phyloP scores from a whole-genome alignment of 306 rosid species.

The Lupinus albus region DNA sequence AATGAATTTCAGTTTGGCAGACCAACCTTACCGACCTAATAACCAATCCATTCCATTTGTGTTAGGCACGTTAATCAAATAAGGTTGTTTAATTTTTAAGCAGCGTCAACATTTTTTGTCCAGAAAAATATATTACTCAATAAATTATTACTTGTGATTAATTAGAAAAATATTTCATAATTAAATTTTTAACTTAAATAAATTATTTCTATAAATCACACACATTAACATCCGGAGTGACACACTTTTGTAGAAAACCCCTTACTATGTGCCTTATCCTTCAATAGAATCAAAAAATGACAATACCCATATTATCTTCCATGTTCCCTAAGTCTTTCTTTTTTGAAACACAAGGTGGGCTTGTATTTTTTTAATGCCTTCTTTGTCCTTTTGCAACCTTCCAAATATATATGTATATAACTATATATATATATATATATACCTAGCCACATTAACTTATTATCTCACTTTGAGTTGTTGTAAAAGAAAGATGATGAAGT shows the following conservation, averaged over 20 bases:
- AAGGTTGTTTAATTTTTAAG: background rate
- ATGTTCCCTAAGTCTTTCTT: constrained; percentile 35
- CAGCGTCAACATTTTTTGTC: no score
- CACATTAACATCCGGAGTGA: no score
- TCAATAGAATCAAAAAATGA: constrained; percentile 47
- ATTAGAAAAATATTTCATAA: no score
- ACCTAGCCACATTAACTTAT: constrained; percentile 32
- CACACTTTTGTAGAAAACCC: no score
- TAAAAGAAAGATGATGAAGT: constrained; percentile 63
- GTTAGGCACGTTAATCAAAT: constrained; percentile 63
- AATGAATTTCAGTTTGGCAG: constrained; percentile 34
- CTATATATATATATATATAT: no score
- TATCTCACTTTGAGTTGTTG: constrained; percentile 12
- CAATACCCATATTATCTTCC: constrained; percentile 41
- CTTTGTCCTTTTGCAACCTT: constrained; percentile 30
- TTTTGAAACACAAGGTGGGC: constrained; percentile 46
- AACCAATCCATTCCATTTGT: constrained; percentile 15
- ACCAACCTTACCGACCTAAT: constrained; percentile 41
- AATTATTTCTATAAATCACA: no score
- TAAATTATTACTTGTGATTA: no score
- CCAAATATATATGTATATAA: no score
- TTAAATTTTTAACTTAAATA: no score
- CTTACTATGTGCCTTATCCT: constrained; percentile 68
- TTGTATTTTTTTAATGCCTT: constrained; percentile 43
- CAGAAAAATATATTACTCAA: no score